Base-by-base conservation (phyloP, 2,329 filamentous ascomycete genomes). In the Teratosphaeria gauchensis region DNA sequence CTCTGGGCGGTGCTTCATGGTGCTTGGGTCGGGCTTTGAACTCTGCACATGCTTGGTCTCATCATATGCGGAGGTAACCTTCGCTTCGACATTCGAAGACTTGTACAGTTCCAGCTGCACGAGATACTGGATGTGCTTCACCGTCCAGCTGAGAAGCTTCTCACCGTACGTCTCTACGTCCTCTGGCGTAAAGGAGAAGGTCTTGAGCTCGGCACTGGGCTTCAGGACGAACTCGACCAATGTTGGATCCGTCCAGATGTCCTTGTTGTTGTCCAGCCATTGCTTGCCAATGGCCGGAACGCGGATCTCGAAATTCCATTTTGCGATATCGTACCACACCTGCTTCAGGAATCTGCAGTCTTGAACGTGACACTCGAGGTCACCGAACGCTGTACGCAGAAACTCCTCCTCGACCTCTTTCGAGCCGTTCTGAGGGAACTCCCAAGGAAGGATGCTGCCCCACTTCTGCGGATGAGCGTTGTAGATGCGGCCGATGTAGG, bases 311-410 rank as follows among this genome's bases (percentile, higher is more conserved):
- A 64, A 56, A 54, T 73, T 73, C 59, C 62, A 71, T n/a, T 66
- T 30, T 1, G 71, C 70, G 58, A 67, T 65, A 30, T 56, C 63
- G 57, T 66, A 67, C 62, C 68, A 71, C 16, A 66, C 70, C 53
- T 72, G 67, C 63, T 72, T 72, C 55, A 73, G 64, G 54, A 73
- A 73, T n/a, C 63, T 58, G 59, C 63, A 71, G 54, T 64, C 68
- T 58, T 70, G 69, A 59, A 66, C 59, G 55, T 65, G 64, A 51
- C 68, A 63, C 24, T 71, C 68, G 16, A 56, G 46, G 8, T 66
- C 63, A 56, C 51, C 60, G 59, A 73, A 73, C 35, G 58, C 63
- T 4, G 54, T 28, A 56, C 60, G 62, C 51, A 73, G 59, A 57
- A 72, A 73, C 33, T 73, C 68, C 38, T 73, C 69, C 61, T 73